Conservation (phyloP, 306 rosid genomes). For the Casuarina glauca region DNA sequence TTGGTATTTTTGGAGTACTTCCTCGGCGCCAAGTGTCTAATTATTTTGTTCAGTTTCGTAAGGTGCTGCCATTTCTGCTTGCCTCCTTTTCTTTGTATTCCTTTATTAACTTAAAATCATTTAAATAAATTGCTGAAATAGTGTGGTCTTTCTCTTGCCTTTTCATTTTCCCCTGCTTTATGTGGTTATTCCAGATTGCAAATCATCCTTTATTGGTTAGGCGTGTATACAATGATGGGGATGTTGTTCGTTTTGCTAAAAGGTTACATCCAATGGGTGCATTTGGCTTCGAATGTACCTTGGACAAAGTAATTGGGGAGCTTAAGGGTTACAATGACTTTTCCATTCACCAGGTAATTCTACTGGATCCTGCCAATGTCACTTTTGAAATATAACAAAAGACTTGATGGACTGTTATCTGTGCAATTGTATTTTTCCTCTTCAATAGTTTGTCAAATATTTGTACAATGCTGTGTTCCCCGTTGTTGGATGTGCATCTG, state of each 20-base stretch:
- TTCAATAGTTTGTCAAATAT: neutral
- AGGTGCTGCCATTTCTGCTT: constrained; percentile 51
- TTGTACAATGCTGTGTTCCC: neutral
- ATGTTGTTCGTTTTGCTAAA: constrained; percentile 82
- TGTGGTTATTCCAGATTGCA: constrained; percentile 64
- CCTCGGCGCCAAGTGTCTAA: constrained; percentile 88
- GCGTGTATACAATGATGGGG: constrained; percentile 82
- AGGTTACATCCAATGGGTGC: constrained; percentile 81
- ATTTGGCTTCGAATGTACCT: constrained; percentile 90
- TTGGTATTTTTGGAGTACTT: constrained; percentile 44
- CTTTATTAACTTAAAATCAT: neutral
- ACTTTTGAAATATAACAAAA: neutral
- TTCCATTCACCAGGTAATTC: constrained; percentile 81
- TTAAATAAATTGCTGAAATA: neutral
- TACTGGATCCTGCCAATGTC: constrained; percentile 3
- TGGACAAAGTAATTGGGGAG: constrained; percentile 84
- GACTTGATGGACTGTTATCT: neutral
- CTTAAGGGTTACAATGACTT: constrained; percentile 83
- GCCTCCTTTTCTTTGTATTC: constrained; percentile 4
- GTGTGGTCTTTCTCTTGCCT: neutral
- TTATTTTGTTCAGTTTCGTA: constrained; percentile 95
- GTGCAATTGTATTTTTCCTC: neutral
- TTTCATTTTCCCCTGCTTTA: constrained; percentile 8
- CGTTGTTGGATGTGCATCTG: neutral
- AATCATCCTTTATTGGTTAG: constrained; percentile 94